Evolutionary conservation across 352 stramenopile genomes (phyloP).

Genomic region (Globisporangium iwayamae): DNA sequence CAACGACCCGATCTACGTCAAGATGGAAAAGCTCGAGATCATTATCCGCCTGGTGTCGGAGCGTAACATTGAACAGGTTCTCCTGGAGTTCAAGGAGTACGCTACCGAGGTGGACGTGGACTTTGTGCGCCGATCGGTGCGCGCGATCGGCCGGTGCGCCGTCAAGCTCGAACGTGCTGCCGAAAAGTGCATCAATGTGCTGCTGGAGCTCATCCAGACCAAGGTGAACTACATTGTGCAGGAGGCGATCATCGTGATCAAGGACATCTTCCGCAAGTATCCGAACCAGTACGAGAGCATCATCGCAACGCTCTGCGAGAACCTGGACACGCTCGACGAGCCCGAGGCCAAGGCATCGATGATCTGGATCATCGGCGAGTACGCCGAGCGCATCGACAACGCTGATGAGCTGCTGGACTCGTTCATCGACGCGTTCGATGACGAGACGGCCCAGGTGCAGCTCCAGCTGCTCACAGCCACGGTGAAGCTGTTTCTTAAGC

Average conservation of each 20-base stretch:
- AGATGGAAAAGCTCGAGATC: conserved; percentile 99
- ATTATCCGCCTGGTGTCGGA: conserved; percentile 98
- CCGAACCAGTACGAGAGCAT: conserved; percentile 99
- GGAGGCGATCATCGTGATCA: conserved; percentile 99
- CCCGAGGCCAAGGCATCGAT: conserved; percentile 98
- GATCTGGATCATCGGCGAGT: conserved; percentile 99
- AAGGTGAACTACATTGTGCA: conserved; percentile 99
- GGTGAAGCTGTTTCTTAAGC: conserved; percentile 99
- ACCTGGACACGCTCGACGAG: conserved; percentile 99
- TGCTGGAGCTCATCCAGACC: conserved; percentile 98
- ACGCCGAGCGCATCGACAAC: conserved; percentile 99
- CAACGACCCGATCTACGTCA: conserved; percentile 97
- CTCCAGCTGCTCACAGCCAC: conserved; percentile 98
- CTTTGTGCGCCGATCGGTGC: conserved; percentile 97
- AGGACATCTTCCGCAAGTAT: conserved; percentile 99
- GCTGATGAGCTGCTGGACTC: conserved; percentile 98
- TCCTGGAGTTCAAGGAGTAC: conserved; percentile 99
- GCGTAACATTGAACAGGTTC: conserved; percentile 97
- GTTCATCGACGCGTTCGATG: conserved; percentile 98
- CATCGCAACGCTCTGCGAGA: conserved; percentile 98
- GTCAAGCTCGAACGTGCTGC: conserved; percentile 98
- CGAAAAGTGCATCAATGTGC: conserved; percentile 98
- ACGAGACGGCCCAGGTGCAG: conserved; percentile 96
- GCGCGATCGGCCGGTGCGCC: conserved; percentile 96
- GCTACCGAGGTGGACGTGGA: conserved; percentile 98